These are phyloP conservation scores for Scytalidium sp. DNA, from an alignment of 2,329 filamentous ascomycete genomes.

Conservation along the genomic window DNA sequence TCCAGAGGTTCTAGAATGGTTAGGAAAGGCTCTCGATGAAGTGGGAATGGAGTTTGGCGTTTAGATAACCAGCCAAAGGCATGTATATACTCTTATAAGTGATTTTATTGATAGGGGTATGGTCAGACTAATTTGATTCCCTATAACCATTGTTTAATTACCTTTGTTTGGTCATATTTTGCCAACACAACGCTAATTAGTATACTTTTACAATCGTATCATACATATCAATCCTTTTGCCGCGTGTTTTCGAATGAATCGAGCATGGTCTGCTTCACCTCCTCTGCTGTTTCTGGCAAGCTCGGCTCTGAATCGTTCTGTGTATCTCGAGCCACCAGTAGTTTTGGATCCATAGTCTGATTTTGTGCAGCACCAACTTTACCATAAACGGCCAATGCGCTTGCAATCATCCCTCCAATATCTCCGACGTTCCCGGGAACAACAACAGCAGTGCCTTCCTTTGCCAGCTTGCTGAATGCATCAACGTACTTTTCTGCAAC, in stretches of 20 bases:
- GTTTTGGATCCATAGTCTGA: slow-evolving; percentile 58
- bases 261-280: slow-evolving; percentile 44
- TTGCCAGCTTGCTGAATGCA: slow-evolving; percentile 86
- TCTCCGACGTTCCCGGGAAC: slow-evolving; percentile 97
- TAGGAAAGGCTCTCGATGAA: slow-evolving; percentile 59
- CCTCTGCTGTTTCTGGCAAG: slow-evolving; percentile 28
- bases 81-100: not conserved
- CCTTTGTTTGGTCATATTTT: not conserved
- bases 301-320: slow-evolving; percentile 23
- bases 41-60: slow-evolving; percentile 54
- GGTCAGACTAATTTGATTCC: not conserved
- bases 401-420: slow-evolving; percentile 94
- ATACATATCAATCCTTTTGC: slow-evolving; percentile 19
- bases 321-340: slow-evolving; percentile 37
- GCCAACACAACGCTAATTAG: not conserved
- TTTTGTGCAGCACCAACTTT: slow-evolving; percentile 84
- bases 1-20: slow-evolving; percentile 52
- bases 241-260: slow-evolving; percentile 42
- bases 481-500: slow-evolving; percentile 99
- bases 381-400: slow-evolving; percentile 90
- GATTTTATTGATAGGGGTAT: not conserved
- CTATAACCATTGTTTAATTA: not conserved
- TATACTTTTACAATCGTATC: not conserved
- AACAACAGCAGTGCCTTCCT: slow-evolving; percentile 92
- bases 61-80: slow-evolving; percentile 9